These are phyloP conservation scores for Ceratobasidium sp. DNA, from an alignment of 1,284 basidiomycete genomes.

Conservation along the genomic window DNA sequence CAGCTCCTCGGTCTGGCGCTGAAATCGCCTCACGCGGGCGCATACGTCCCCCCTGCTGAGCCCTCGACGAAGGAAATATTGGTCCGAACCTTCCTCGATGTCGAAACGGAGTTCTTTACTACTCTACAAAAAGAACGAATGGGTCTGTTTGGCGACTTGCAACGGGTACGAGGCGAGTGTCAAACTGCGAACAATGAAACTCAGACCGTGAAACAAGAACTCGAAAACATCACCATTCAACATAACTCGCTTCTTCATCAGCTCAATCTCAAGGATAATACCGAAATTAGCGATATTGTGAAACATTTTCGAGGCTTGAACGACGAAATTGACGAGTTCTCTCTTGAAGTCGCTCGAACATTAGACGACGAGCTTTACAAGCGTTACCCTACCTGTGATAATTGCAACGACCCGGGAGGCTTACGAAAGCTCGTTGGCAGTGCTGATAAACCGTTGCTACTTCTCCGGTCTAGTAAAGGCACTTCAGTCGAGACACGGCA, in stretches of 20 bases:
- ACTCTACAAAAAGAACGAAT: too few species aligned
- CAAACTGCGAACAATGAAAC: not conserved
- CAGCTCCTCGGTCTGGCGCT: not conserved
- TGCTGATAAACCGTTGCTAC: not conserved
- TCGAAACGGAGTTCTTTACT: not conserved
- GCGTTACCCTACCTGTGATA: not conserved
- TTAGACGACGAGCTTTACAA: not conserved
- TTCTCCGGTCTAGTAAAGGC: not conserved
- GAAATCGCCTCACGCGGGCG: too few species aligned
- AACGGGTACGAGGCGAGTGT: not conserved
- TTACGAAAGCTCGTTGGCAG: not conserved
- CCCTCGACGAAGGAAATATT: not conserved
- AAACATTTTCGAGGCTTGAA: not conserved
- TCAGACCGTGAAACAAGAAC: not conserved
- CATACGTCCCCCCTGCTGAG: not conserved
- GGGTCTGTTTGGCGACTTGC: not conserved
- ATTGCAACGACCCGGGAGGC: not conserved
- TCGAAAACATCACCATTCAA: not conserved
- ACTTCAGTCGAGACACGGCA: not conserved
- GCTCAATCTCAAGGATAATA: conserved; percentile 4
- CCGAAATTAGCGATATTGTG: conserved; percentile 2
- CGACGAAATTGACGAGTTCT: conserved; percentile 4
- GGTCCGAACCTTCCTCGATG: not conserved
- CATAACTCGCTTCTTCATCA: not conserved
- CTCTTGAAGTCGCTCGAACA: not conserved